Base-by-base conservation (phyloP, 805 yeast genomes). In the Lipomyces yamadae region DNA sequence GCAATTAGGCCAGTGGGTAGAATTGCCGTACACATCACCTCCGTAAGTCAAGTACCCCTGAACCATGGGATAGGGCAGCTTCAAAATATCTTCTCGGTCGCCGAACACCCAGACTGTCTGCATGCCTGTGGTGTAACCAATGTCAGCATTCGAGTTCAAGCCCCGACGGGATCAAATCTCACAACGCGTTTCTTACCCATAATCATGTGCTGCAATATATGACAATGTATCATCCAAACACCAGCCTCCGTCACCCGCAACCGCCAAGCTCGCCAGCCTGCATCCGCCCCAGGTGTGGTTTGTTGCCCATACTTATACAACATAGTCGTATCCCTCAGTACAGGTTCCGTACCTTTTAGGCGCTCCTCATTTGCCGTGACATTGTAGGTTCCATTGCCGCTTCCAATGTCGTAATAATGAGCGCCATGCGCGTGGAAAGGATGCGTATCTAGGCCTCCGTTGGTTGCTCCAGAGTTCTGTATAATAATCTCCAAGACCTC, bases 401-500 rank as follows among this genome's bases (percentile, higher is more conserved):
- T 50, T 4, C 54, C 54, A 5, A 50, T 50, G 32, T 50, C 54
- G 4, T 50, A 50, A 50, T 24, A 50, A 18, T 50, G 54, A 24
- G 32, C 54, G 4, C 54, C 54, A 50, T 50, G 54, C n/a, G 54
- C 54, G 4, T 50, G 54, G 54, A 50, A 50, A 8, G 54, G 54
- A 29, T 50, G 29, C 29, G 24, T 32, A 7, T 52, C 24, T 11
- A 52, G 29, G n/a, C 18, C 24, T 3, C 33, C 55, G 24, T 18
- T 18, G 29, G 7, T 32, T 2, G 5, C 33, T 52, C 24, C 55
- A 4, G 55, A 24, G 6, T 15, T 52, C 55, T 52, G 55, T 52
- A 52, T 52, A 7, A 52, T 15, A n/a, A 52, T 24, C 13, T 52
- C 55, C 55, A 52, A 52, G 8, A 52, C 55, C 55, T 52, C 55